Evolutionary conservation across 1,284 basidiomycete genomes (phyloP).

Genomic region (Sparassis latifolia): DNA sequence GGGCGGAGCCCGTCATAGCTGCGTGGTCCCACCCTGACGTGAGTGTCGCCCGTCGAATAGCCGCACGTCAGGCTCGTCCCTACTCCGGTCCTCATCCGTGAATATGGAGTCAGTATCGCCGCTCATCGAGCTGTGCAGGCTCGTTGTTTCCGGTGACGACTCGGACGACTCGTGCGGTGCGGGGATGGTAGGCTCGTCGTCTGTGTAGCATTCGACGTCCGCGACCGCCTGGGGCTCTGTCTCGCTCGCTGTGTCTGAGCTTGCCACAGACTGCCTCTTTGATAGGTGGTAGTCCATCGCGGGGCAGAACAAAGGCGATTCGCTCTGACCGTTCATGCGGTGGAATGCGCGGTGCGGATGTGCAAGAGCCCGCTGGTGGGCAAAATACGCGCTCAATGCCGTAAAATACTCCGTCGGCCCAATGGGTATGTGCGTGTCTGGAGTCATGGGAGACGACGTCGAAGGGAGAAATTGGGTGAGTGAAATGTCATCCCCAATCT

Average conservation of each 20-base stretch:
- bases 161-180: constrained; percentile 32
- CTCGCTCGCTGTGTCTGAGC: constrained; percentile 30
- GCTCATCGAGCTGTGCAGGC: constrained; percentile 22
- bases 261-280: constrained; percentile 18
- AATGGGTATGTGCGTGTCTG: constrained; percentile 14
- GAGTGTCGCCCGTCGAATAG: constrained; percentile 8
- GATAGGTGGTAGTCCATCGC: constrained; percentile 19
- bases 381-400: constrained; percentile 45
- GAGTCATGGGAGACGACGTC: constrained; percentile 18
- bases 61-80: constrained; percentile 13
- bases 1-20: too few species aligned
- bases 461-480: constrained; percentile 22
- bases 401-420: constrained; percentile 47
- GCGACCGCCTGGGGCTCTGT: constrained; percentile 27
- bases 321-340: constrained; percentile 5
- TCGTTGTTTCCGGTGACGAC: constrained; percentile 30
- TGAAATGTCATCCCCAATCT: constrained; percentile 27
- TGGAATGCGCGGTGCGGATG: constrained; percentile 1
- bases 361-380: constrained; percentile 21
- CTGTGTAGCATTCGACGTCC: constrained; percentile 52
- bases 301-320: constrained; percentile 6
- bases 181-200: constrained; percentile 73
- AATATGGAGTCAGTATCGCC: constrained; percentile 22
- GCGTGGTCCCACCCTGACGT: constrained; percentile 10
- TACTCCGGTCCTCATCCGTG: constrained; percentile 18